A percentile compares a stretch with the other conserved stretches of the same genome.
phyloP scores from a whole-genome alignment of 2,329 filamentous ascomycete species.

The Ceratocystis colombiana region DNA sequence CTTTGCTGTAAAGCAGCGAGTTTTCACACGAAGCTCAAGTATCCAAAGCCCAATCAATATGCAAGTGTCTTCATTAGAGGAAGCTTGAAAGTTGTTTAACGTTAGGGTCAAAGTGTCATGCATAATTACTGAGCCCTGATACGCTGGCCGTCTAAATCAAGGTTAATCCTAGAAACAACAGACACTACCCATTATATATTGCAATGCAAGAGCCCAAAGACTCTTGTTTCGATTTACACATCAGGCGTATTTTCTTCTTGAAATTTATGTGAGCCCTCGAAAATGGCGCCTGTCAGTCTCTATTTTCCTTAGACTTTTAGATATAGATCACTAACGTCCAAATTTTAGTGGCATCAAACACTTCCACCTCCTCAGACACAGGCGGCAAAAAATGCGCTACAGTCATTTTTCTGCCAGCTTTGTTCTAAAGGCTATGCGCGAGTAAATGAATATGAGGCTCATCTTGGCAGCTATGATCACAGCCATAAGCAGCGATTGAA shows the following conservation, averaged over 20 bases:
- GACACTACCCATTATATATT: neutral
- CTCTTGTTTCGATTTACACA: neutral
- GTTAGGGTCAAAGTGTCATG: neutral
- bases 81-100: too few species aligned
- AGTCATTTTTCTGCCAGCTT: constrained; percentile 73
- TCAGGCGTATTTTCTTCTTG: neutral
- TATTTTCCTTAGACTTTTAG: neutral
- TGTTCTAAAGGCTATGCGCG: constrained; percentile 92
- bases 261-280: neutral
- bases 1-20: neutral
- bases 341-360: constrained; percentile 45
- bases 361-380: constrained; percentile 49
- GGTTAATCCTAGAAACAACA: neutral
- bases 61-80: too few species aligned
- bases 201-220: neutral
- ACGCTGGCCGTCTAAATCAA: constrained; percentile 7
- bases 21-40: too few species aligned
- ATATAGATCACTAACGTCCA: neutral
- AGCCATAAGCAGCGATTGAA: constrained; percentile 83
- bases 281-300: constrained; percentile 20
- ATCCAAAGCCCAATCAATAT: too few species aligned
- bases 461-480: constrained; percentile 90
- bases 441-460: constrained; percentile 92
- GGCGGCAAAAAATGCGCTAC: constrained; percentile 63
- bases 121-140: neutral